These are phyloP conservation scores for Citropsis articulata DNA, from an alignment of 345 rosid species.

Conservation along the genomic window DNA sequence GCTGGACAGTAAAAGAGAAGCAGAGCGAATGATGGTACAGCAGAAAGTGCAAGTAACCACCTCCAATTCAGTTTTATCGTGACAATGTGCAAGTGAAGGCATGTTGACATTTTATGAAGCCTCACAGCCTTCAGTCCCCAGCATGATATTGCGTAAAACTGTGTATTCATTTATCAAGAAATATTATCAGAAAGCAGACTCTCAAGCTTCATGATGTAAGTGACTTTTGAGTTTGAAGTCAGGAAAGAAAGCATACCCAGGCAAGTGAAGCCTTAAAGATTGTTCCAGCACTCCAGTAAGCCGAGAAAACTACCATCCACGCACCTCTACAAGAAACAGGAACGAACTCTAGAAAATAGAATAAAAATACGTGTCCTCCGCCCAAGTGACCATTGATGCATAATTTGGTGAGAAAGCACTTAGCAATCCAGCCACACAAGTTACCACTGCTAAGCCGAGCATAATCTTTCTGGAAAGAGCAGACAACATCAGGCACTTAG, in stretches of 20 bases:
- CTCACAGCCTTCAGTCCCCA: background rate
- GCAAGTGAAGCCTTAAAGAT: conserved; percentile 55
- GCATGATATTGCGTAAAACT: background rate
- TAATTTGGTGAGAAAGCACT: conserved; percentile 58
- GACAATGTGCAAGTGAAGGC: conserved; percentile 12
- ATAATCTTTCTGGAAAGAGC: conserved; percentile 46
- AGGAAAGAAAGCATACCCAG: conserved; percentile 38
- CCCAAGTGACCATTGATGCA: conserved; percentile 35
- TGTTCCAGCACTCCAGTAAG: conserved; percentile 57
- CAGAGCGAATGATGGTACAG: conserved; percentile 48
- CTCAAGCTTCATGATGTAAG: background rate
- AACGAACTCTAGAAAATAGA: conserved; percentile 59
- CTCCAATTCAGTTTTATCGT: conserved; percentile 61
- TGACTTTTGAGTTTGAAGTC: background rate
- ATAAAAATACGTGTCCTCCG: conserved; percentile 50
- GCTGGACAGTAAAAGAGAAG: conserved; percentile 33
- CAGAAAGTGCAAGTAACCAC: conserved; percentile 57
- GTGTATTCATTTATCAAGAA: background rate
- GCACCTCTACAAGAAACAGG: conserved; percentile 52
- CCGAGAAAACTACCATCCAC: conserved; percentile 59
- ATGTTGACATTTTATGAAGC: background rate
- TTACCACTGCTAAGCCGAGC: conserved; percentile 36
- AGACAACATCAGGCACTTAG: background rate
- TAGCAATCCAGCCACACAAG: conserved; percentile 51
- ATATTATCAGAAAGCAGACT: background rate